These are phyloP conservation scores for Phytophthora foliorum DNA, from an alignment of 352 stramenopile species.

Conservation along the genomic window DNA sequence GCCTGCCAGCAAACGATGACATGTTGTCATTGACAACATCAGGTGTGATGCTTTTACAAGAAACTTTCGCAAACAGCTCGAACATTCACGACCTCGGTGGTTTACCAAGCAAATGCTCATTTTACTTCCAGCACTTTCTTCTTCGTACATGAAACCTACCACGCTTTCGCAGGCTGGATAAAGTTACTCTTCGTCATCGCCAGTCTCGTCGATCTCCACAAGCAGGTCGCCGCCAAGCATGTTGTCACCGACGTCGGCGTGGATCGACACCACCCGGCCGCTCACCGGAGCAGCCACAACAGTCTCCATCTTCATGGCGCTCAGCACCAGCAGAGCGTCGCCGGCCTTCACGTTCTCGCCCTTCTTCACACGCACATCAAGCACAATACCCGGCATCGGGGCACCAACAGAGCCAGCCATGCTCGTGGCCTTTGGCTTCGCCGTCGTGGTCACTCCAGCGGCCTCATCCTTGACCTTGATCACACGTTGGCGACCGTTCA, in stretches of 20 bases:
- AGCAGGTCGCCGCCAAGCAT: conserved; percentile 96
- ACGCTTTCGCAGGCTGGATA: conserved; percentile 24
- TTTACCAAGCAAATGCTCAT: conserved; percentile 28
- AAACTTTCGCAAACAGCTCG: not conserved
- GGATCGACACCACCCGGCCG: conserved; percentile 93
- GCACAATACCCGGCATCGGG: conserved; percentile 97
- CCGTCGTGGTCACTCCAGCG: conserved; percentile 64
- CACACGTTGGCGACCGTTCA: conserved; percentile 95
- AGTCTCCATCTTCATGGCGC: conserved; percentile 99
- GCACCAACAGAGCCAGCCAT: conserved; percentile 92
- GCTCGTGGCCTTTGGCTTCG: conserved; percentile 90
- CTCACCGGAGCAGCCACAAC: conserved; percentile 92
- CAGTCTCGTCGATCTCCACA: conserved; percentile 95
- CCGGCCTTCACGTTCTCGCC: conserved; percentile 95
- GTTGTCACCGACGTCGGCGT: conserved; percentile 95
- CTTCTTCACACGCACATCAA: conserved; percentile 95
- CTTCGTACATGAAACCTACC: conserved; percentile 18
- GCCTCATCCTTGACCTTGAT: conserved; percentile 94
- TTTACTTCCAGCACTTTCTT: conserved; percentile 27
- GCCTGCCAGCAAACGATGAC: no score
- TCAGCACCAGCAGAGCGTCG: conserved; percentile 94
- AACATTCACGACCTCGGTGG: no score
- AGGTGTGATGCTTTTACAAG: no score
- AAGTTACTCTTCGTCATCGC: conserved; percentile 60
- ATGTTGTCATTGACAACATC: no score